Base-by-base conservation (phyloP, 1,284 basidiomycete species). In the Tylopilus sp. region DNA sequence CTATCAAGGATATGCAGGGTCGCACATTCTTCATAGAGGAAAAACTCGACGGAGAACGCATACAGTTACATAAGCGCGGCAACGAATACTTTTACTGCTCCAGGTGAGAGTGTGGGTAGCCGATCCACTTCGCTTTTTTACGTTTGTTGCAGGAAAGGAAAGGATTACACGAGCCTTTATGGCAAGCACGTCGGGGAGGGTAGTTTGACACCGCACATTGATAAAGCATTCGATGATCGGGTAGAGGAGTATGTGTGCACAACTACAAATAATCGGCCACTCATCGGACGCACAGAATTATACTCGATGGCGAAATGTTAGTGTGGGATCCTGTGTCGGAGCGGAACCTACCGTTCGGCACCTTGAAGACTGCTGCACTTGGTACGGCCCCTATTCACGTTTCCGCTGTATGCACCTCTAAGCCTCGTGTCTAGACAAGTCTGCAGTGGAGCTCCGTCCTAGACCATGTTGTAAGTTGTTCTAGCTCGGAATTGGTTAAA, bases 271-370 rank as follows among this genome's bases (percentile, higher is more conserved):
- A 31, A 13, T 48, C 34, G 13, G 28, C n/a, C 25, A 28, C 19
- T 42, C 26, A 48, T 51, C 21, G 48, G 16, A 40, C 9, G 42
- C 36, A 6, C 52, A 96, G 94, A 43, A 84, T 94, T 57, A 91
- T 97, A 38, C 71, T 97, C 15, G 94, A 97, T 58, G 94, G 95
- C 0, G 95, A 98, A 67, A 97, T 98, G 94, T 72, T 98, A 36
- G 95, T 95, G 3, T 97, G 90, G 89, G 94, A 97, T 65, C 94
- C 94, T 0, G 74, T 87, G 2, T 83, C 89, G 0, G 85, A 89
- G 55, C 81, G 88, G 37, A 90, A 91, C 60, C 73, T 95, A 11
- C 89, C 93, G 0, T 97, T 98, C 57, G 95, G 94, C 1, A 89
- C 84, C 0, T 71, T 98, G 43, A 98, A 97, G 68, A 90, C 91